phyloP scores from a whole-genome alignment of 2,329 filamentous ascomycete genomes.

The Neonectria coccinea region DNA sequence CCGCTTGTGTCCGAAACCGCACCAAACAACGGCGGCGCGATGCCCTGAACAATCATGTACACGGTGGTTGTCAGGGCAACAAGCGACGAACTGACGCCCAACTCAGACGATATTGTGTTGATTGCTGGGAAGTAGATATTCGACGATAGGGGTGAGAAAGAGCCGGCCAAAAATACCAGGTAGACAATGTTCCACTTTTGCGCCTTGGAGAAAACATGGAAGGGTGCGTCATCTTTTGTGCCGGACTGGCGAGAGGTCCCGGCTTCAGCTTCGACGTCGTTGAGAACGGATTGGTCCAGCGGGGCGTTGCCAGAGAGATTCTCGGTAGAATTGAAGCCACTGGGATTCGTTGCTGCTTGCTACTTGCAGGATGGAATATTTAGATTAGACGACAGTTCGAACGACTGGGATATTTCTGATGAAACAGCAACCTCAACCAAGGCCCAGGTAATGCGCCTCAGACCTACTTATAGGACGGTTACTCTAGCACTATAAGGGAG shows the following conservation, averaged over 20 bases:
- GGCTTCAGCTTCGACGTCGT: neutral
- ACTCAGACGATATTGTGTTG: slow-evolving; percentile 35
- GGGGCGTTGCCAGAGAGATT: no score
- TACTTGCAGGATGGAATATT: no score
- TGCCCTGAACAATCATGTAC: slow-evolving; percentile 58
- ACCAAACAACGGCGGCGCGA: slow-evolving; percentile 57
- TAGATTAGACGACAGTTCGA: no score
- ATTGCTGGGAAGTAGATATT: slow-evolving; percentile 47
- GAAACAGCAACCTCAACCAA: no score
- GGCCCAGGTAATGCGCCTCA: no score
- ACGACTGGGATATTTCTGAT: no score
- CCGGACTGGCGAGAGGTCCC: neutral
- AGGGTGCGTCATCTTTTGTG: neutral
- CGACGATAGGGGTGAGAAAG: slow-evolving; percentile 41
- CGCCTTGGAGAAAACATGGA: slow-evolving; percentile 17
- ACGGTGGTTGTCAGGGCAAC: slow-evolving; percentile 55
- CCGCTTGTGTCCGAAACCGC: slow-evolving; percentile 53
- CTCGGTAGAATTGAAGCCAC: neutral
- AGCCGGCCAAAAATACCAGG: slow-evolving; percentile 34
- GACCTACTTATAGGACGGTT: no score
- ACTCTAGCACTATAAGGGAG: no score
- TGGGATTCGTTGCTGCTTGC: neutral
- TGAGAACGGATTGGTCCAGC: neutral
- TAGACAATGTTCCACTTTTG: slow-evolving; percentile 42
- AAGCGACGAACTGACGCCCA: slow-evolving; percentile 39